These are phyloP conservation scores for Globisporangium carolinianum DNA, from an alignment of 352 stramenopile species.

Conservation along the genomic window DNA sequence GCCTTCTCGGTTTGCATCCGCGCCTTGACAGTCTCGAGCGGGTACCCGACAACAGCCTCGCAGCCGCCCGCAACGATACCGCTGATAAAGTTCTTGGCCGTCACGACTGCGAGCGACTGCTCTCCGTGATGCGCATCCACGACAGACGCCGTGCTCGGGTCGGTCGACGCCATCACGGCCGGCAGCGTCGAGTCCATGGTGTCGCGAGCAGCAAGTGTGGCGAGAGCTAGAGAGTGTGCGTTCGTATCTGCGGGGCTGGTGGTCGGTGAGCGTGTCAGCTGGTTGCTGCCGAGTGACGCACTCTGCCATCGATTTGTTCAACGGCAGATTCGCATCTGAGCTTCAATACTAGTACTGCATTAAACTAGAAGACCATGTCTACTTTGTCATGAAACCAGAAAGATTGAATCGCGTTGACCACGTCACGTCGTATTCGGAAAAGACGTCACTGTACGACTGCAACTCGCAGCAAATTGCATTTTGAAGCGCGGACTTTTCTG, in stretches of 20 bases:
- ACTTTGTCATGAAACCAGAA: no score
- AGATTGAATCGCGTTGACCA: no score
- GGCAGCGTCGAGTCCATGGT: constrained; percentile 14
- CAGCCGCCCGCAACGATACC: constrained; percentile 48
- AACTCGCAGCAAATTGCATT: no score
- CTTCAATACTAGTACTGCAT: no score
- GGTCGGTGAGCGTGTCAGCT: no score
- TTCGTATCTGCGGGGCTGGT: not conserved
- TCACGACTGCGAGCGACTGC: constrained; percentile 42
- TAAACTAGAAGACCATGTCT: no score
- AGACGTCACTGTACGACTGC: no score
- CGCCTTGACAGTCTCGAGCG: constrained; percentile 61
- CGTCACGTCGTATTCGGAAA: no score
- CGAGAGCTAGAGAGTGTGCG: not conserved
- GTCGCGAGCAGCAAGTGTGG: no score
- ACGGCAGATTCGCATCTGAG: no score
- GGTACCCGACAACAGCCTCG: constrained; percentile 57
- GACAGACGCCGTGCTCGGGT: not conserved
- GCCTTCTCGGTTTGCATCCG: constrained; percentile 59
- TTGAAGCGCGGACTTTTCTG: not conserved
- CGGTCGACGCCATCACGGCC: constrained; percentile 5
- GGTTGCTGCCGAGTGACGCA: no score
- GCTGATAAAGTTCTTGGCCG: constrained; percentile 57
- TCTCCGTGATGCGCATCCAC: not conserved
- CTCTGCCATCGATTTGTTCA: no score